These are phyloP conservation scores for Botrytis deweyae DNA, from an alignment of 2,329 filamentous ascomycete species.

Conservation along the genomic window DNA sequence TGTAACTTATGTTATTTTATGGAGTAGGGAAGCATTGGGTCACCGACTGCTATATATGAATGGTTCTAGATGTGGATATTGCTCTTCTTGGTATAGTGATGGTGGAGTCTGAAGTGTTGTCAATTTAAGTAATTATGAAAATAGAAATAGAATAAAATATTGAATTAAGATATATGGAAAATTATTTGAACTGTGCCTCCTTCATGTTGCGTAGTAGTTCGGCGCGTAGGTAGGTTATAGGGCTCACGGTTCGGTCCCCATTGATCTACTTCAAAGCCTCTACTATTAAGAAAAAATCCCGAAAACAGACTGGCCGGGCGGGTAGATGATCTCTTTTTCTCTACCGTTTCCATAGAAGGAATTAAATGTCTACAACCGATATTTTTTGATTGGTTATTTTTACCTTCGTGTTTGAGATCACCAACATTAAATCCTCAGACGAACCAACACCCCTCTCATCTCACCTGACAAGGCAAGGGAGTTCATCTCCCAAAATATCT, in stretches of 20 bases:
- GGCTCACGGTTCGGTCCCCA: neutral
- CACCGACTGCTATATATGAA: neutral
- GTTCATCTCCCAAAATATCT: neutral
- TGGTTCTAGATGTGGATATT: neutral
- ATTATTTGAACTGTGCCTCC: neutral
- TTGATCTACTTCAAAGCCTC: neutral
- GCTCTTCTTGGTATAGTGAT: constrained; percentile 7
- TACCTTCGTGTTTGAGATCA: neutral
- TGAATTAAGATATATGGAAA: neutral
- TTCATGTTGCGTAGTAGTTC: neutral
- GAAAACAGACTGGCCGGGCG: neutral
- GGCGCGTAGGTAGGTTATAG: neutral
- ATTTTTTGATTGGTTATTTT: neutral
- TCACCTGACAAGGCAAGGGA: neutral
- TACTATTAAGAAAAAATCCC: neutral
- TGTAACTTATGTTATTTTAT: neutral
- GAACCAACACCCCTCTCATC: constrained; percentile 4
- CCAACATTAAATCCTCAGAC: constrained; percentile 4
- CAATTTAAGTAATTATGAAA: neutral
- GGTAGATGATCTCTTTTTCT: constrained; percentile 2
- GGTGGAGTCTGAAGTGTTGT: neutral
- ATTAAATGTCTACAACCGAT: neutral
- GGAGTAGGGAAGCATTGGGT: constrained; percentile 3
- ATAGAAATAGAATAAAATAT: neutral
- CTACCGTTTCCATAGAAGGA: neutral